These are phyloP conservation scores for Hirschioporus abietinus DNA, from an alignment of 768 basidiomycete species.

Conservation along the genomic window DNA sequence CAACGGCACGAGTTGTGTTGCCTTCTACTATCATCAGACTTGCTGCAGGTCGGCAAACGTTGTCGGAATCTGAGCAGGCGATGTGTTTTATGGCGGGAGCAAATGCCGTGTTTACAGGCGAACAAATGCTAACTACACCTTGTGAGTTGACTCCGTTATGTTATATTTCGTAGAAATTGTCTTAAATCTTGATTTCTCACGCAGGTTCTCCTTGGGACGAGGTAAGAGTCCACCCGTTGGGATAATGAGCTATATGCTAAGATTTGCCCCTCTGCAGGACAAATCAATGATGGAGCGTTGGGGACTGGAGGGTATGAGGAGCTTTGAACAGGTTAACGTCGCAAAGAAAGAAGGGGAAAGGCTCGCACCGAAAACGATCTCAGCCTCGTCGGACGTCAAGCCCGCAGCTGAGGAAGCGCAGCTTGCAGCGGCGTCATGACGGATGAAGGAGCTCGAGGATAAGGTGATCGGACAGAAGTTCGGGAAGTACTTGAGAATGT, in stretches of 20 bases:
- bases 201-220: slow-evolving; percentile 93
- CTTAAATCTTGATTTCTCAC: slow-evolving; percentile 10
- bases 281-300: slow-evolving; percentile 91
- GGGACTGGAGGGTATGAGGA: slow-evolving; percentile 88
- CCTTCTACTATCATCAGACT: slow-evolving; percentile 92
- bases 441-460: not conserved
- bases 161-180: slow-evolving; percentile 6
- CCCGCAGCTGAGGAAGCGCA: not conserved
- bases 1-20: slow-evolving; percentile 89
- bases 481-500: too few species aligned
- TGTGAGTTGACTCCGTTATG: slow-evolving; percentile 46
- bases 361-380: slow-evolving; percentile 12
- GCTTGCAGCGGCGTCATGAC: not conserved
- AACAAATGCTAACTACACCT: slow-evolving; percentile 95
- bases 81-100: slow-evolving; percentile 99
- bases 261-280: slow-evolving; percentile 44
- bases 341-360: slow-evolving; percentile 46
- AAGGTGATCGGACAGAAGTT: too few species aligned
- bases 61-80: slow-evolving; percentile 87
- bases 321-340: slow-evolving; percentile 73
- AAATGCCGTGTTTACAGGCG: slow-evolving; percentile 98
- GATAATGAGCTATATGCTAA: slow-evolving; percentile 9
- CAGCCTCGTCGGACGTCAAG: not conserved
- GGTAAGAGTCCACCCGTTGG: slow-evolving; percentile 31
- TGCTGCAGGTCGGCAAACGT: slow-evolving; percentile 87